phyloP scores from a whole-genome alignment of 148 eudicot species.

The Polygonum aviculare region DNA sequence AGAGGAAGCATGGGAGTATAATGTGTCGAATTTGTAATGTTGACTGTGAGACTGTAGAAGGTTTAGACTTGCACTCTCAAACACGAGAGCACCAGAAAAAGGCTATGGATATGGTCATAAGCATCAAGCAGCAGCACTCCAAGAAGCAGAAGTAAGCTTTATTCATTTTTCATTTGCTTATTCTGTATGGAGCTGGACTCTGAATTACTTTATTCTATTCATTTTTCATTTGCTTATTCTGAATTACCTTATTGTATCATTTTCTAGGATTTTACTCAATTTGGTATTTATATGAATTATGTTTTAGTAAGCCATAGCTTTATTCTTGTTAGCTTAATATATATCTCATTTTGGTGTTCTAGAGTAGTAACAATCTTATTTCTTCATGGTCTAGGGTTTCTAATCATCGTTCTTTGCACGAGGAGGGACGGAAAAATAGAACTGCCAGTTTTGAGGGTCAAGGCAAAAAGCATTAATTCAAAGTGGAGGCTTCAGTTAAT shows the following conservation, averaged over 20 bases:
- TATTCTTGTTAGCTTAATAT: background rate
- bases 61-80: constrained; percentile 84
- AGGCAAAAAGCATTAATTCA: constrained; percentile 38
- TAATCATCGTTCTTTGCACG: constrained; percentile 36
- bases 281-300: constrained; percentile 3
- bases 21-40: constrained; percentile 93
- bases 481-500: constrained; percentile 15
- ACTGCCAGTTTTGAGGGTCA: constrained; percentile 39
- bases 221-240: background rate
- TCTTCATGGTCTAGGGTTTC: constrained; percentile 34
- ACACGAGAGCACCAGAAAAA: constrained; percentile 77
- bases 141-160: constrained; percentile 67
- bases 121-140: constrained; percentile 60
- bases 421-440: constrained; percentile 48
- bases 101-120: constrained; percentile 74
- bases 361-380: constrained; percentile 6
- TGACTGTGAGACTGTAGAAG: constrained; percentile 91
- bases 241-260: background rate
- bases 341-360: background rate
- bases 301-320: background rate
- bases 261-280: background rate
- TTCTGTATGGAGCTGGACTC: background rate
- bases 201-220: background rate
- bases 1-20: constrained; percentile 44
- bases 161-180: background rate